Percentiles rank a stretch among this genome's conserved stretches.
Evolutionary conservation across 768 basidiomycete species (phyloP).

Genomic region (Crepidotus variabilis): DNA sequence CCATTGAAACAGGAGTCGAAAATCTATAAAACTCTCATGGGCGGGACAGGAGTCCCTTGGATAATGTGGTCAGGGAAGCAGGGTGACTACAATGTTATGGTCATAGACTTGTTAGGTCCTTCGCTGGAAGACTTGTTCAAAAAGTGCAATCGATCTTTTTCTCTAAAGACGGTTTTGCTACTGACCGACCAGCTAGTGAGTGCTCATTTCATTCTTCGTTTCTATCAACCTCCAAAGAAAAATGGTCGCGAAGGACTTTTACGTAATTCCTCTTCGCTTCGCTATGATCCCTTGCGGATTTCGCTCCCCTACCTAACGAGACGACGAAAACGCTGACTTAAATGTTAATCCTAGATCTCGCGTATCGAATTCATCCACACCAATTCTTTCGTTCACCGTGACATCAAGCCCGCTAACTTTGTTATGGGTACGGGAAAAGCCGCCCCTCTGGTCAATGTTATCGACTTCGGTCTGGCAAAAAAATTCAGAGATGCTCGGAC

Average conservation of each 20-base stretch:
- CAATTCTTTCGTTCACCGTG: constrained; percentile 91
- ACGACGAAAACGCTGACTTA: background rate
- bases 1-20: constrained; percentile 87
- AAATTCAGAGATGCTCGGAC: constrained; percentile 69
- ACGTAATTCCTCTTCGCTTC: background rate
- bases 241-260: background rate
- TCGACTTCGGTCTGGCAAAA: constrained; percentile 84
- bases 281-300: constrained; percentile 1
- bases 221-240: background rate
- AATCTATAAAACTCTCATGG: constrained; percentile 89
- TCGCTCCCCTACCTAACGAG: background rate
- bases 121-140: constrained; percentile 85
- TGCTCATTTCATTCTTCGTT: constrained; percentile 7
- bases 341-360: constrained; percentile 59
- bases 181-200: constrained; percentile 93
- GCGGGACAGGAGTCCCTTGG: constrained; percentile 86
- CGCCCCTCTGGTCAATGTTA: constrained; percentile 80
- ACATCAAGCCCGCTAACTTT: constrained; percentile 99
- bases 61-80: constrained; percentile 90
- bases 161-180: constrained; percentile 89
- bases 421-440: constrained; percentile 77
- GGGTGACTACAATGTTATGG: constrained; percentile 96
- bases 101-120: constrained; percentile 94
- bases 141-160: constrained; percentile 88
- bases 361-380: constrained; percentile 97